Evolutionary conservation across 129 eudicot genomes (phyloP), one percentile per base, ranked within the genome.

Genomic region (Ambrosia artemisiifolia): DNA sequence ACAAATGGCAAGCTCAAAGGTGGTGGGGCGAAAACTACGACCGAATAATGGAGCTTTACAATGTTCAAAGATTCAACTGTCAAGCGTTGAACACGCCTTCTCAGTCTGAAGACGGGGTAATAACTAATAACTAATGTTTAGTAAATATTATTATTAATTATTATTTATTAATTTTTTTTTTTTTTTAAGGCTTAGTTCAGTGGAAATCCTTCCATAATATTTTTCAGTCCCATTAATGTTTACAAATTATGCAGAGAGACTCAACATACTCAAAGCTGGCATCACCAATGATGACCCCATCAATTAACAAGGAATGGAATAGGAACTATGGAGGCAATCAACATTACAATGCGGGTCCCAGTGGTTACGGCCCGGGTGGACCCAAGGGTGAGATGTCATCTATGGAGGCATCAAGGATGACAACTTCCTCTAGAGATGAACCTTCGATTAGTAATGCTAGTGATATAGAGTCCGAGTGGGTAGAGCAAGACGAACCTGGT

Each of bases 21-120:
- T 92, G 97, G 97, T 92, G 97, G 96, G 96, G 96, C 11, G 97
- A 92, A 68, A 92, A 92, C 70, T 92, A 84, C 19, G 97, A 92
- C 47, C 75, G 97, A 40, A 92, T 88, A 46, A 92, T 92, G 97
- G 97, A 88, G 83, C 94, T 92, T 64, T 92, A 88, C 82, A 92
- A 88, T 55, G 94, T 88, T 34, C 97, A 92, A 71, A 92, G 83
- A 83, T 88, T 92, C 84, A 92, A 86, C 72, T 84, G 87, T 72
- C 97, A 92, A 83, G 97, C 94, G 56, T 65, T 88, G 42, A 78
- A 84, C 84, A 92, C 97, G 12, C 96, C 97, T 10, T 77, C 91
- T 5, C 85, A 76, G 67, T 88, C 97, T 13, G 97, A 92, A 69
- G 94, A 86, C 68, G 97, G 92, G 84, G 97, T 92, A 92, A 42